Evolutionary conservation across 2,329 filamentous ascomycete species (phyloP), one percentile per base, ranked within the genome.

Genomic region (Penicillium brevicompactum): DNA sequence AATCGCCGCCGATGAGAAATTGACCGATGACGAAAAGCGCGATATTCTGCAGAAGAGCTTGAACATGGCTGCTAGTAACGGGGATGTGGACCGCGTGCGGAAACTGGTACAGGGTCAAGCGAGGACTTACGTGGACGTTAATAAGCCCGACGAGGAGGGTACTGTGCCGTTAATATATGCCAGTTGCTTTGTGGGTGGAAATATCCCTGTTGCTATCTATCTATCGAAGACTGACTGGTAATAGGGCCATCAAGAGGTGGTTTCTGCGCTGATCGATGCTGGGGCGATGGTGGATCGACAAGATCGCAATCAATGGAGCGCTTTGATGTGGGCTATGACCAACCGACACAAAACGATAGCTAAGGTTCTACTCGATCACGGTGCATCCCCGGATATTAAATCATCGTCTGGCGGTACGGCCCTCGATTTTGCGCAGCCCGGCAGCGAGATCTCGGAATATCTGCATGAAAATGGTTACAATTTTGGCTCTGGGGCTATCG

Each of bases 291-390:
- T 97, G 49, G 92, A 99, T 76, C 88, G 88, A 67, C 93, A 97
- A 74, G 94, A 99, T 71, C 90, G 88, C 60, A 97, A 97, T 70
- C 89, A 95, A 70, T 99, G 94, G 94, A 97, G 91, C 67, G 90
- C 94, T 13, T 81, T 99, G 58, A 99, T 99, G 92, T 99, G 94
- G 94, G 93, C 94, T 47, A 97, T 97, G 91, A 99, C 94, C 53
- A 99, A 99, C 74, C 82, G 92, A 54, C 94, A 99, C 76, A 97
- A 97, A 76, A 87, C 87, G 46, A 99, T 99, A 63, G 92, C 93
- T 34, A 97, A 97, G 75, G 82, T 92, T 10, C 79, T 99, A 14
- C 83, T 99, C 32, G 93, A 99, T 71, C 90, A 94, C 67, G 92
- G 92, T 14, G 94, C 94, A 18, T 96, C 92, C n/a, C 89, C 92